Percentiles rank a stretch among this genome's conserved stretches.
Evolutionary conservation across 2,329 filamentous ascomycete species (phyloP).

Genomic region (Pseudogymnoascus sp.): DNA sequence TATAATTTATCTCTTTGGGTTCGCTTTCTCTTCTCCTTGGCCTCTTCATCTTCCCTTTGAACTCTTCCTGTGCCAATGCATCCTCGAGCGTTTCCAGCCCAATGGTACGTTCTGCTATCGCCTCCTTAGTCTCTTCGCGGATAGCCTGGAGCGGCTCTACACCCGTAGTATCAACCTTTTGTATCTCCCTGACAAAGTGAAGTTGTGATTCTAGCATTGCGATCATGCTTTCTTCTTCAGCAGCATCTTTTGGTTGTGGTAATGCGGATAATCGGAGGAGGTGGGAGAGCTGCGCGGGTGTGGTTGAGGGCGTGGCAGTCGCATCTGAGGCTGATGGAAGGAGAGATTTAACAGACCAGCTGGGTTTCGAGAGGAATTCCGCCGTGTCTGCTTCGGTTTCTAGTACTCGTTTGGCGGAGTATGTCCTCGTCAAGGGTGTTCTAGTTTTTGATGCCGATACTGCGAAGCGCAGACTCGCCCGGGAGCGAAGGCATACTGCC

Average conservation of each 20-base stretch:
- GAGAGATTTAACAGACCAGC: slow-evolving; percentile 76
- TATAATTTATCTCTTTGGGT: not conserved
- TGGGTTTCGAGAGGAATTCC: slow-evolving; percentile 58
- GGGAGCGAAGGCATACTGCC: not conserved
- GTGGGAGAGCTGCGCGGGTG: slow-evolving; percentile 38
- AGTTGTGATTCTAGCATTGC: slow-evolving; percentile 71
- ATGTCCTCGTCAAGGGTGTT: not conserved
- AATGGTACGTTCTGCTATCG: slow-evolving; percentile 48
- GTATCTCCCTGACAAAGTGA: slow-evolving; percentile 81
- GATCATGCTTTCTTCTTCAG: slow-evolving; percentile 63
- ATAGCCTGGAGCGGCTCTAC: slow-evolving; percentile 70
- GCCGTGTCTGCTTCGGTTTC: slow-evolving; percentile 14
- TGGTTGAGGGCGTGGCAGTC: slow-evolving; percentile 13
- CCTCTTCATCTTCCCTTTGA: slow-evolving; percentile 38
- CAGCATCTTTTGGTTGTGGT: slow-evolving; percentile 53
- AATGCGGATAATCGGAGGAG: slow-evolving; percentile 85
- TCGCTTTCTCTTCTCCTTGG: slow-evolving; percentile 19
- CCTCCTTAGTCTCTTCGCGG: slow-evolving; percentile 63
- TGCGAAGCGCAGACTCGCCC: not conserved
- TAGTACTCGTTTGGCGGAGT: slow-evolving; percentile 1
- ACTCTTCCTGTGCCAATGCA: slow-evolving; percentile 50
- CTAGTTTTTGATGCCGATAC: not conserved
- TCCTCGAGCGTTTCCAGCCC: slow-evolving; percentile 47
- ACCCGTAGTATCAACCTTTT: slow-evolving; percentile 63
- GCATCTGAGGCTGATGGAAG: slow-evolving; percentile 38